These are phyloP conservation scores for Ulvella scutata DNA, from an alignment of 139 green algal species.

Conservation along the genomic window DNA sequence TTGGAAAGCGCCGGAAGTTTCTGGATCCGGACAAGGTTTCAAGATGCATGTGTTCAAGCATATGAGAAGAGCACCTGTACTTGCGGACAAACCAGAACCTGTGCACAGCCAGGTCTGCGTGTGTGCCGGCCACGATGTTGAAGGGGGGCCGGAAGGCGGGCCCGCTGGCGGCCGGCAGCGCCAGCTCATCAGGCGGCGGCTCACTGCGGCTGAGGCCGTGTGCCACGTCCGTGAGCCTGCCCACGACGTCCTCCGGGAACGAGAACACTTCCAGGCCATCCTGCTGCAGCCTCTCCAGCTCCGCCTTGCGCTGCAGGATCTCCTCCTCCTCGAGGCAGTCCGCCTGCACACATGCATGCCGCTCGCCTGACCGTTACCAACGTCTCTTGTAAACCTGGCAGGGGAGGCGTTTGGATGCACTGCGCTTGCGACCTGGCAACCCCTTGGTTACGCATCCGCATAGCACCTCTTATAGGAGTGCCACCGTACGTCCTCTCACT, in stretches of 20 bases:
- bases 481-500: not conserved
- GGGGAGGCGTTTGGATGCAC: no score
- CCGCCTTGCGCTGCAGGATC: not conserved
- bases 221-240: not conserved
- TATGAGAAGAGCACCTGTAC: slow-evolving; percentile 1
- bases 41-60: no score
- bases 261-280: not conserved
- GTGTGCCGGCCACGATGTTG: not conserved
- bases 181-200: not conserved
- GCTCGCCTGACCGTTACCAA: no score
- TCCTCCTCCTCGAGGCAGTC: not conserved
- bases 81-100: not conserved
- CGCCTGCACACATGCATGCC: not conserved
- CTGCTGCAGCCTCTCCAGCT: not conserved
- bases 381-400: no score
- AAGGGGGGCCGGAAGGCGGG: not conserved
- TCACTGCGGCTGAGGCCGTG: not conserved
- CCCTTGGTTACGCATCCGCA: no score
- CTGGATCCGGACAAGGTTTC: no score
- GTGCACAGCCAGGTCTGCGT: not conserved
- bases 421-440: no score
- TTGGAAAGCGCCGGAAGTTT: no score
- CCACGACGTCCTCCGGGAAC: not conserved
- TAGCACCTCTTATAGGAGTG: no score
- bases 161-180: not conserved